A percentile compares a stretch with the other conserved stretches of the same genome.
Conservation (phyloP, 257 asterid genomes). For the Solanum sejunctum region DNA sequence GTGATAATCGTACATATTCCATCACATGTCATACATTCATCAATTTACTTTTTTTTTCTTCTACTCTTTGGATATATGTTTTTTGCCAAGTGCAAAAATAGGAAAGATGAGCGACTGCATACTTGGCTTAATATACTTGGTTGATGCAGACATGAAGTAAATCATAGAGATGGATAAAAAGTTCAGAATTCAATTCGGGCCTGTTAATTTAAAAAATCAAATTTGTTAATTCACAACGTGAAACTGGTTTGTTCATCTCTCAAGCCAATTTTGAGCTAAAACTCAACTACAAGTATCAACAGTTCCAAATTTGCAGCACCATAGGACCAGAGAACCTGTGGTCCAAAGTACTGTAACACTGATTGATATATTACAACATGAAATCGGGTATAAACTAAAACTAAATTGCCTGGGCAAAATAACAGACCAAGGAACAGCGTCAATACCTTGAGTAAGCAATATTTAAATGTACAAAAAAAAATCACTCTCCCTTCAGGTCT, state of each 20-base stretch:
- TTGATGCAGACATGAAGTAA: too few species aligned
- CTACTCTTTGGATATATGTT: too few species aligned
- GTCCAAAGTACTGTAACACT: background rate
- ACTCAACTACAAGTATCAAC: background rate
- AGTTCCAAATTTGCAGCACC: background rate
- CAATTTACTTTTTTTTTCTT: too few species aligned
- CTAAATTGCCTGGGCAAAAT: background rate
- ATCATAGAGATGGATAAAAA: too few species aligned
- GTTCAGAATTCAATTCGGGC: background rate
- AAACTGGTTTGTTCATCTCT: background rate
- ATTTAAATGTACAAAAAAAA: background rate
- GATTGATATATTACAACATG: background rate
- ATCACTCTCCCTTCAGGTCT: background rate
- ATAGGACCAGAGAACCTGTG: background rate
- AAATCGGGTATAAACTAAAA: background rate
- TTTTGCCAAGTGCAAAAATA: too few species aligned
- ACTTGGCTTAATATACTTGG: too few species aligned
- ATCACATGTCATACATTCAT: too few species aligned
- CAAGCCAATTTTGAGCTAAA: background rate
- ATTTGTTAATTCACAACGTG: background rate
- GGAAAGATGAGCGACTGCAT: too few species aligned
- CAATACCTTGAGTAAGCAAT: background rate
- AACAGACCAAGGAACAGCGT: background rate
- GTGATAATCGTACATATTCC: too few species aligned
- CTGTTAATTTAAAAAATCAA: background rate